Percentiles rank a stretch among this genome's conserved stretches.
phyloP scores from a whole-genome alignment of 2,329 filamentous ascomycete species.

The Monascus ruber region DNA sequence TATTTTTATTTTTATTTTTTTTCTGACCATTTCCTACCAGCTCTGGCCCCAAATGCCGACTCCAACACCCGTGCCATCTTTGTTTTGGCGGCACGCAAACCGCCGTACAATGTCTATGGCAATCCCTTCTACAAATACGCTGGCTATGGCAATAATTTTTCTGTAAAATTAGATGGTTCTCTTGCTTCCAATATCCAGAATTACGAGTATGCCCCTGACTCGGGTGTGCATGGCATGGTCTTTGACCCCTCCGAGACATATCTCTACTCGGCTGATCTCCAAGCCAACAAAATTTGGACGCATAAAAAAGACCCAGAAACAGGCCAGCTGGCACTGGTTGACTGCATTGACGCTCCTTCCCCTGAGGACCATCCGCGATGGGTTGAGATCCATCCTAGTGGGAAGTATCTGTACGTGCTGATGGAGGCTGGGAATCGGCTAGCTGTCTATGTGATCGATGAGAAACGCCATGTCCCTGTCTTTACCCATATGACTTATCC shows the following conservation, averaged over 20 bases:
- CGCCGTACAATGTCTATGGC: slow-evolving; percentile 74
- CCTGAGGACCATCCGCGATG: slow-evolving; percentile 70
- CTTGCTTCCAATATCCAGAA: slow-evolving; percentile 34
- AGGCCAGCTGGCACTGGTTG: slow-evolving; percentile 57
- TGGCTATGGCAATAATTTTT: slow-evolving; percentile 62
- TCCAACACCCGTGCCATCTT: slow-evolving; percentile 86
- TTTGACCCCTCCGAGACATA: slow-evolving; percentile 35
- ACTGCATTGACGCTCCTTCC: slow-evolving; percentile 59
- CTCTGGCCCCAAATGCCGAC: slow-evolving; percentile 53
- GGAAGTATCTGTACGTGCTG: slow-evolving; percentile 69
- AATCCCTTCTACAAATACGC: slow-evolving; percentile 86
- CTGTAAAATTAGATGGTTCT: slow-evolving; percentile 31
- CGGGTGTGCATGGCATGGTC: slow-evolving; percentile 39
- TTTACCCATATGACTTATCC: slow-evolving; percentile 69
- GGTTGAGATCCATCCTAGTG: slow-evolving; percentile 72
- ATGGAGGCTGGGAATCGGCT: slow-evolving; percentile 85
- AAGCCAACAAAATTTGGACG: slow-evolving; percentile 56
- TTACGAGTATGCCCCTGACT: slow-evolving; percentile 34
- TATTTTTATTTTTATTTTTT: not conserved
- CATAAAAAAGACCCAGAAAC: slow-evolving; percentile 57
- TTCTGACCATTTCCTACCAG: slow-evolving; percentile 30
- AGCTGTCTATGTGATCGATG: slow-evolving; percentile 71
- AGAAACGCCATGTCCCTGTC: slow-evolving; percentile 58
- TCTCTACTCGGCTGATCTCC: slow-evolving; percentile 39
- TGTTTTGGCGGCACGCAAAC: slow-evolving; percentile 63